Conservation (phyloP, 169 alveolate species). For the Eimeria praecox region DNA sequence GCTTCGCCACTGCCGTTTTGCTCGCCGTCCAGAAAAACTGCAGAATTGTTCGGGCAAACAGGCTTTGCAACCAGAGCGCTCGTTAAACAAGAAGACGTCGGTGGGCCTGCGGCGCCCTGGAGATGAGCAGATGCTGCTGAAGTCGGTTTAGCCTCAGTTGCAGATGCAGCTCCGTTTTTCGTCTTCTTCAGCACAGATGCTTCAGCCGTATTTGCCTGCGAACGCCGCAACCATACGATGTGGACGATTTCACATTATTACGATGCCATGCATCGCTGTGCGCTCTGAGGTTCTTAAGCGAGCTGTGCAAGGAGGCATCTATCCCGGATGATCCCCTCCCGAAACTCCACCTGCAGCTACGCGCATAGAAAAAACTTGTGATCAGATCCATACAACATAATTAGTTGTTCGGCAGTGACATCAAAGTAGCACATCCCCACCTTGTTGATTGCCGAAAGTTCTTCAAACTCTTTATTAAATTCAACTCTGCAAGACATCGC, state of each 20-base stretch:
- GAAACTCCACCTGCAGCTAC: neutral
- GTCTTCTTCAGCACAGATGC: neutral
- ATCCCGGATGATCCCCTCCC: neutral
- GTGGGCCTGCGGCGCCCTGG: neutral
- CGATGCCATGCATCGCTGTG: neutral
- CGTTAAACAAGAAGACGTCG: neutral
- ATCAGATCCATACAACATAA: neutral
- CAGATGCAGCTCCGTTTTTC: neutral
- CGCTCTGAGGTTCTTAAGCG: neutral
- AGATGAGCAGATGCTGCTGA: neutral
- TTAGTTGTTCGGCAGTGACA: neutral
- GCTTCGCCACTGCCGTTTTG: neutral
- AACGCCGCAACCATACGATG: neutral
- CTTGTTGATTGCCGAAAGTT: neutral
- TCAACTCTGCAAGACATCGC: slow-evolving; percentile 82
- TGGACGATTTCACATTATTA: neutral
- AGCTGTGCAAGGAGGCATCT: neutral
- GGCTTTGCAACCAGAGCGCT: neutral
- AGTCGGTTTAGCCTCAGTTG: neutral
- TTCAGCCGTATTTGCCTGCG: neutral
- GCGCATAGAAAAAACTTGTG: neutral
- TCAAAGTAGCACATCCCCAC: neutral
- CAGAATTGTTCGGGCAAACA: neutral
- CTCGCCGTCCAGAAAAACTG: neutral
- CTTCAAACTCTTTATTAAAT: slow-evolving; percentile 38